Conservation (phyloP, 2,329 filamentous ascomycete genomes). For the Aschersonia sp. region DNA sequence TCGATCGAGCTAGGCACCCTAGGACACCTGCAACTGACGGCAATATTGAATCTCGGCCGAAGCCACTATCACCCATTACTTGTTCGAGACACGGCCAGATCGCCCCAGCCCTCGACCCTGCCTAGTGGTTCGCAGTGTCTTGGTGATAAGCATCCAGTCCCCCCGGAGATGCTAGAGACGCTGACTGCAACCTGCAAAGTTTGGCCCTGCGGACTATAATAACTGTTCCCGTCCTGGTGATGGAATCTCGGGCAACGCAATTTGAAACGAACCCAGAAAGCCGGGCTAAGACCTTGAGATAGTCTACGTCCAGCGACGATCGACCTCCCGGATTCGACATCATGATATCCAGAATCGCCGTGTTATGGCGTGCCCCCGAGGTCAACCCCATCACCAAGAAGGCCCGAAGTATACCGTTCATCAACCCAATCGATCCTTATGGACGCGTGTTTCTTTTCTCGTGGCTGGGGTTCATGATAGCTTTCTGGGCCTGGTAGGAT, state of each 20-base stretch:
- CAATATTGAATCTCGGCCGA: neutral
- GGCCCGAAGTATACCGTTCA: slow-evolving; percentile 61
- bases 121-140: neutral
- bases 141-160: neutral
- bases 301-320: too few relatives aligned
- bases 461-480: slow-evolving; percentile 74
- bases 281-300: too few relatives aligned
- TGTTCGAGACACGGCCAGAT: neutral
- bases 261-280: too few relatives aligned
- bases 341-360: slow-evolving; percentile 15
- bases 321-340: neutral
- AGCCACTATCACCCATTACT: neutral
- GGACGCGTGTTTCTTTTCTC: slow-evolving; percentile 84
- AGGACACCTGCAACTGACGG: neutral
- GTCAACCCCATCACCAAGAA: slow-evolving; percentile 78
- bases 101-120: neutral
- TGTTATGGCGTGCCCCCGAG: slow-evolving; percentile 36
- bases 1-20: too few relatives aligned
- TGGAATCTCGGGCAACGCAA: too few relatives aligned
- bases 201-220: too few relatives aligned
- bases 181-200: too few relatives aligned
- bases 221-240: too few relatives aligned
- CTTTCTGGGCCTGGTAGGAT: slow-evolving; percentile 66
- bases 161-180: neutral
- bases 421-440: slow-evolving; percentile 68